Percentiles rank a stretch among this genome's conserved stretches.
Evolutionary conservation across 495 filamentous ascomycete genomes (phyloP).

Genomic region (Lophiostoma macrostomum): DNA sequence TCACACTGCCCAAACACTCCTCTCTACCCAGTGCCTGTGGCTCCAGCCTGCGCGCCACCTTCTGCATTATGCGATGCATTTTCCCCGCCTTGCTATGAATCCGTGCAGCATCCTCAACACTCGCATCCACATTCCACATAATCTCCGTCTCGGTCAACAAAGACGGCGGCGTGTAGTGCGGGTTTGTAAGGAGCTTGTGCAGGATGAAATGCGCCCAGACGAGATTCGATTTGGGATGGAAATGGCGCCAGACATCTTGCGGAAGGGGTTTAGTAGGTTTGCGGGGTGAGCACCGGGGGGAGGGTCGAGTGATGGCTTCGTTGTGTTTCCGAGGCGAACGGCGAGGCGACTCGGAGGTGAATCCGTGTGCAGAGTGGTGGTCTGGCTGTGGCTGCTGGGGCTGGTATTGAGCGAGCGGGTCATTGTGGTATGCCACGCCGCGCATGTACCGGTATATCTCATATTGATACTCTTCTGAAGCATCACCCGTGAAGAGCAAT

Average conservation of each 20-base stretch:
- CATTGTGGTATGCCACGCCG: conserved; percentile 15
- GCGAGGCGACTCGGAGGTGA: not conserved
- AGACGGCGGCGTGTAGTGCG: conserved; percentile 7
- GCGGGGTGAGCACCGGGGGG: conserved; percentile 1
- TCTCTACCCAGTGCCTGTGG: conserved; percentile 25
- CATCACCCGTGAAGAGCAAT: conserved; percentile 41
- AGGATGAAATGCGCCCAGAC: conserved; percentile 45
- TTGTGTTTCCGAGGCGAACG: conserved; percentile 6
- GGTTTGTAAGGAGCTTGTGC: conserved; percentile 30
- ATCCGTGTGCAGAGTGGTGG: not conserved
- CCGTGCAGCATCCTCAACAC: conserved; percentile 5
- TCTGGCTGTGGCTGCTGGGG: not conserved
- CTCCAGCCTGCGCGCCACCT: conserved; percentile 30
- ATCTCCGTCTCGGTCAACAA: not conserved
- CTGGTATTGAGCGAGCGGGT: conserved; percentile 25
- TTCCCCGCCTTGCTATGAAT: conserved; percentile 31
- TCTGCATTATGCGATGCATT: conserved; percentile 30
- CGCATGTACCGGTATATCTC: conserved; percentile 46
- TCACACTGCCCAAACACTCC: conserved; percentile 27
- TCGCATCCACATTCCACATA: conserved; percentile 2
- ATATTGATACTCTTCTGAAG: conserved; percentile 43
- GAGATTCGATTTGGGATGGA: conserved; percentile 42
- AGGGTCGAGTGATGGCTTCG: too few relatives aligned
- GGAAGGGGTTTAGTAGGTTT: not conserved
- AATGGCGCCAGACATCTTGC: conserved; percentile 32